Conservation (phyloP, 2,329 filamentous ascomycete species). For the Sphaerulina vaccinii region DNA sequence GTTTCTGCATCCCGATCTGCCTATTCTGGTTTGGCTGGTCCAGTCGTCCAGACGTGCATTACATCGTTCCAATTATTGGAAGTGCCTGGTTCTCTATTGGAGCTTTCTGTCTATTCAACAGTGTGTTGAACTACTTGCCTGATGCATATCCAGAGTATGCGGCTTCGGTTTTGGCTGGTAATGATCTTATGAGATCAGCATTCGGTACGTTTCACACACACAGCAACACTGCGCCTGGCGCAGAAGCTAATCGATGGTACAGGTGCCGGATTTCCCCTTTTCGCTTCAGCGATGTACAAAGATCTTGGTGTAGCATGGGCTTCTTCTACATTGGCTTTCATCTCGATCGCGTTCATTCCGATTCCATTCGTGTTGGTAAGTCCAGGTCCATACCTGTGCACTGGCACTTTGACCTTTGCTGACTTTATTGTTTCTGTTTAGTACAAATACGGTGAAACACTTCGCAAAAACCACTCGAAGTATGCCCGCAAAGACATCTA, state of each 20-base stretch:
- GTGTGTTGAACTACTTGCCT: constrained; percentile 46
- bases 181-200: constrained; percentile 43
- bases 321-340: constrained; percentile 41
- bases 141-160: constrained; percentile 46
- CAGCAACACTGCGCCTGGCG: neutral
- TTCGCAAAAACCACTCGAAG: constrained; percentile 43
- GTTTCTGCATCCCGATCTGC: constrained; percentile 26
- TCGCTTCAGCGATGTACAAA: constrained; percentile 42
- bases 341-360: constrained; percentile 46
- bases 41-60: constrained; percentile 37
- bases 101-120: constrained; percentile 49
- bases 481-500: constrained; percentile 44
- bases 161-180: constrained; percentile 46
- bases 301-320: constrained; percentile 46
- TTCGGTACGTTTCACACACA: constrained; percentile 36
- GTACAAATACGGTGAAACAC: constrained; percentile 43
- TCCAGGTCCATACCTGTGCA: neutral
- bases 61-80: constrained; percentile 44
- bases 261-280: constrained; percentile 35
- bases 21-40: constrained; percentile 49
- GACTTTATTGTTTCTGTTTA: neutral
- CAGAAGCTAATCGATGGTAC: neutral
- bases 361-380: constrained; percentile 44
- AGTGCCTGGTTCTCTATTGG: constrained; percentile 39
- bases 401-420: neutral